phyloP scores from a whole-genome alignment of 495 filamentous ascomycete genomes.

The Mytilinidion resinicola region DNA sequence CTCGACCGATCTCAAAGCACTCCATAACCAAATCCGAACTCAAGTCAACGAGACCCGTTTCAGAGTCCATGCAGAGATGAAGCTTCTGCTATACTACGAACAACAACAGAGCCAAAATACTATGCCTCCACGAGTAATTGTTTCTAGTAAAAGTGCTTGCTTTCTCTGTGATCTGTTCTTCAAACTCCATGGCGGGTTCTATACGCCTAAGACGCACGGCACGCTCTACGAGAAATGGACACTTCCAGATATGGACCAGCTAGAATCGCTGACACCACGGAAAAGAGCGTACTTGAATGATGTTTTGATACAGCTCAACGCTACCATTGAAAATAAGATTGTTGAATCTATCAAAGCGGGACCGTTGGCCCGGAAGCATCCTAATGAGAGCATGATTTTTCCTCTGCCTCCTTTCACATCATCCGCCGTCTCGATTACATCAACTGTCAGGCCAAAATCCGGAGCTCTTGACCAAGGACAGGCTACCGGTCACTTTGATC shows the following conservation, averaged over 20 bases:
- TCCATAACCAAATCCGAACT: not conserved
- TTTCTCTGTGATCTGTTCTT: conserved; percentile 23
- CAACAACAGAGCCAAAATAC: not conserved
- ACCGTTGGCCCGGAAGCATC: not conserved
- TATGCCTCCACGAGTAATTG: conserved; percentile 8
- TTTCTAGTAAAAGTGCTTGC: conserved; percentile 19
- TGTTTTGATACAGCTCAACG: not conserved
- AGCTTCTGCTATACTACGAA: conserved; percentile 21
- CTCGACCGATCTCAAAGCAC: not conserved
- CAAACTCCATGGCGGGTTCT: conserved; percentile 11
- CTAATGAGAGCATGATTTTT: conserved; percentile 10
- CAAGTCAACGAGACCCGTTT: not conserved
- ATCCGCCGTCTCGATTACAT: not conserved
- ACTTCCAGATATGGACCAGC: conserved; percentile 1
- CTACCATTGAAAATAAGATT: not conserved
- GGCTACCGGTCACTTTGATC: too few species aligned
- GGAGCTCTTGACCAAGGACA: too few species aligned
- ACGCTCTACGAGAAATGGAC: conserved; percentile 19
- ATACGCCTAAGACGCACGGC: conserved; percentile 16
- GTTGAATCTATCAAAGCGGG: not conserved
- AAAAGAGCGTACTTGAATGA: not conserved
- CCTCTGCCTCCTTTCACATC: conserved; percentile 1
- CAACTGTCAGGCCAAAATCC: not conserved
- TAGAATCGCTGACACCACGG: too few species aligned
- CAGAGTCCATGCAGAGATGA: conserved; percentile 23